A percentile compares a stretch with the other conserved stretches of the same genome.
phyloP scores from a whole-genome alignment of 768 basidiomycete species.

The Cubamyces sp. region DNA sequence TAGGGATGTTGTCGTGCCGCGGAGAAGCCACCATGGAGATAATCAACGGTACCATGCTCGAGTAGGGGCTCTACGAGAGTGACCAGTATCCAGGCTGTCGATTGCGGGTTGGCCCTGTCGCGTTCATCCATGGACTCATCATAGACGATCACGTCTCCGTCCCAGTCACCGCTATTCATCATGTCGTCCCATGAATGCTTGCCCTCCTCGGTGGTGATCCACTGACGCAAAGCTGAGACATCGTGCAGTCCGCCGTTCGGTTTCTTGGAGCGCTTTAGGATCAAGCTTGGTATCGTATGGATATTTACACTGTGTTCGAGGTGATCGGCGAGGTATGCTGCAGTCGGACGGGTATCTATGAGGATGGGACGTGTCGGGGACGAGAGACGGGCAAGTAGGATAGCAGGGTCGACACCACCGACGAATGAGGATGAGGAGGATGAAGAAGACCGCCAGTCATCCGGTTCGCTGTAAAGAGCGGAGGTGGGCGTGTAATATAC shows the following conservation, averaged over 20 bases:
- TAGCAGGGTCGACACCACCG: conserved; percentile 49
- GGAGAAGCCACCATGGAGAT: conserved; percentile 73
- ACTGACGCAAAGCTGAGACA: conserved; percentile 74
- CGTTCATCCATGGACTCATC: conserved; percentile 77
- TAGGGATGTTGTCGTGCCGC: conserved; percentile 61
- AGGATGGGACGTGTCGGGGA: conserved; percentile 64
- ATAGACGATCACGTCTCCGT: conserved; percentile 77
- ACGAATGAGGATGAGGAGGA: conserved; percentile 29
- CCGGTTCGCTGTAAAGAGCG: conserved; percentile 36
- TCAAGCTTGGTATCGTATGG: conserved; percentile 80
- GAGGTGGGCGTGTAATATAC: conserved; percentile 59
- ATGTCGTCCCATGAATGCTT: conserved; percentile 72
- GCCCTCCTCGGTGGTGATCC: conserved; percentile 78
- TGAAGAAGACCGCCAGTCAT: conserved; percentile 27
- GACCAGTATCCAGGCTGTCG: conserved; percentile 73
- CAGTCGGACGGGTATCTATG: conserved; percentile 80
- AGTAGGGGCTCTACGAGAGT: conserved; percentile 65
- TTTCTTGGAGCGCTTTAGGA: conserved; percentile 83
- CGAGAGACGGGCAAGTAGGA: conserved; percentile 52
- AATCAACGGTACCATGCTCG: conserved; percentile 58
- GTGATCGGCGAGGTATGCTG: conserved; percentile 65
- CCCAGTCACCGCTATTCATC: conserved; percentile 61
- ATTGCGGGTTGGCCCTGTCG: conserved; percentile 56
- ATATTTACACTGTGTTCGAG: conserved; percentile 78
- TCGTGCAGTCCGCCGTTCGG: conserved; percentile 68